A percentile compares a stretch with the other conserved stretches of the same genome.
Evolutionary conservation across 305 asterid species (phyloP).

Genomic region (Fraxinus sp.): DNA sequence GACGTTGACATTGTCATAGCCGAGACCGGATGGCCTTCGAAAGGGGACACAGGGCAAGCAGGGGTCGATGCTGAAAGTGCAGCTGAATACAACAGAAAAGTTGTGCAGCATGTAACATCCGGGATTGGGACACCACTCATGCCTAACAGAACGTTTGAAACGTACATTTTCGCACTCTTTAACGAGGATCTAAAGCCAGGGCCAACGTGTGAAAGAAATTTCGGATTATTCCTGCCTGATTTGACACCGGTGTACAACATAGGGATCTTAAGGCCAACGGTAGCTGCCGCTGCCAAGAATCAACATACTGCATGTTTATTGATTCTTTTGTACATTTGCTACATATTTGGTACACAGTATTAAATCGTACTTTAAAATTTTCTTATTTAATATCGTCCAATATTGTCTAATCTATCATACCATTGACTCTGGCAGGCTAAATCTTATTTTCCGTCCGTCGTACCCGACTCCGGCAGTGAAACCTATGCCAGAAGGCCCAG

Average conservation of each 20-base stretch:
- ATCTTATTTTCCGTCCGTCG: conserved; percentile 27
- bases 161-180: conserved; percentile 66
- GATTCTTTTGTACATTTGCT: conserved; percentile 33
- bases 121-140: conserved; percentile 74
- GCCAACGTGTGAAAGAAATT: conserved; percentile 62
- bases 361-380: neutral
- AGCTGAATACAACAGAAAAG: conserved; percentile 55
- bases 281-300: conserved; percentile 33
- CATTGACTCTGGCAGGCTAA: conserved; percentile 38
- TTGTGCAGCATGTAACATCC: conserved; percentile 57
- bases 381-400: neutral
- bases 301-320: conserved; percentile 26
- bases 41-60: conserved; percentile 58
- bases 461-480: conserved; percentile 15
- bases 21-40: conserved; percentile 80
- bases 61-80: conserved; percentile 57
- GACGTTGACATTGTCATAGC: conserved; percentile 62
- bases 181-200: conserved; percentile 73
- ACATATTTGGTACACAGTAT: conserved; percentile 26
- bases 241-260: conserved; percentile 59
- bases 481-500: conserved; percentile 9
- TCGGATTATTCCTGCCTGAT: conserved; percentile 62
- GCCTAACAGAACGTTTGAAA: conserved; percentile 64
- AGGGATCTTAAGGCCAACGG: conserved; percentile 53
- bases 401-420: neutral